phyloP scores from a whole-genome alignment of 2,329 filamentous ascomycete species.

The Trichoderma semiorbis region DNA sequence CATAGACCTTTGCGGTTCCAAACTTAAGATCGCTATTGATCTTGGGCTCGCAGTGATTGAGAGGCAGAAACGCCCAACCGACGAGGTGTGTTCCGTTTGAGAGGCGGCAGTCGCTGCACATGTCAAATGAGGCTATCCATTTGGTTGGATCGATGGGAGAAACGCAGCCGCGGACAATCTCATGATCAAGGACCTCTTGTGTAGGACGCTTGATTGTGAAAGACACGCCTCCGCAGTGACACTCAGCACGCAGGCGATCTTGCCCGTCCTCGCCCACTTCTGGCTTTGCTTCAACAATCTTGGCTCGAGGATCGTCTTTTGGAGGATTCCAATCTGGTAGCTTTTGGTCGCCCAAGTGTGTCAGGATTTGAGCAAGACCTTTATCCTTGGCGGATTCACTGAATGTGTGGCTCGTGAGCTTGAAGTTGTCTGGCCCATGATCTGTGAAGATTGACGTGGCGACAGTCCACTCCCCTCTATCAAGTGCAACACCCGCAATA shows the following conservation, averaged over 20 bases:
- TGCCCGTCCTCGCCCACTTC: conserved; percentile 36
- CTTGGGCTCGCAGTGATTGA: conserved; percentile 34
- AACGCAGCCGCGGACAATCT: conserved; percentile 32
- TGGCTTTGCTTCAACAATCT: conserved; percentile 26
- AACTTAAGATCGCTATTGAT: conserved; percentile 36
- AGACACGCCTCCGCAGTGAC: conserved; percentile 46
- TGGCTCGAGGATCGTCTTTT: conserved; percentile 26
- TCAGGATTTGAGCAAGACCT: conserved; percentile 37
- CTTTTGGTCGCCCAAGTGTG: conserved; percentile 29
- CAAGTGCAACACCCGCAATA: conserved; percentile 36
- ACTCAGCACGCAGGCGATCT: conserved; percentile 42
- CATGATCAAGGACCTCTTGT: conserved; percentile 28
- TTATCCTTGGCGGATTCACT: conserved; percentile 36
- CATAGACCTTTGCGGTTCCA: conserved; percentile 44
- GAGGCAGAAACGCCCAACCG: conserved; percentile 43
- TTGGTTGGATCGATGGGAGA: conserved; percentile 38
- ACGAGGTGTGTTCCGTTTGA: conserved; percentile 40
- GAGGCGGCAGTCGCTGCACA: conserved; percentile 44
- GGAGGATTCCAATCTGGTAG: conserved; percentile 38
- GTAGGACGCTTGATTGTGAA: conserved; percentile 43
- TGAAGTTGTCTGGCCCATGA: conserved; percentile 34
- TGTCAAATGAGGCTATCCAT: conserved; percentile 42
- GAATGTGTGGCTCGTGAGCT: conserved; percentile 36
- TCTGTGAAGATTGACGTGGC: conserved; percentile 40
- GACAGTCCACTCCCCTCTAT: conserved; percentile 36